Conservation (phyloP, 164 flowering plant species). For the Liquidambar formosana region DNA sequence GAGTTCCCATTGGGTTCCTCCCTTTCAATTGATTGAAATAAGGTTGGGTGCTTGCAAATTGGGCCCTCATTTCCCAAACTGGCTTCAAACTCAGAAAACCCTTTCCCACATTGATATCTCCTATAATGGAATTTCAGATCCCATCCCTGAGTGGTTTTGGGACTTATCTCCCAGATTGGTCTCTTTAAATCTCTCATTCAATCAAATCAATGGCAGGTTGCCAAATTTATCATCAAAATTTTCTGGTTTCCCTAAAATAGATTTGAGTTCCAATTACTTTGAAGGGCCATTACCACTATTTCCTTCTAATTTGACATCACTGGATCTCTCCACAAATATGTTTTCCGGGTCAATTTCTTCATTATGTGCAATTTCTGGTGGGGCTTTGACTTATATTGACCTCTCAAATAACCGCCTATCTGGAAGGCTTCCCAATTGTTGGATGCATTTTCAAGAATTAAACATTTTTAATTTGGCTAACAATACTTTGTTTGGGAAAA, state of each 20-base stretch:
- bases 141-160: slow-evolving; percentile 30
- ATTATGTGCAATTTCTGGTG: neutral
- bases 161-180: neutral
- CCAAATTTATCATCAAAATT: slow-evolving; percentile 9
- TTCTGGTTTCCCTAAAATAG: neutral
- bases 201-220: slow-evolving; percentile 13
- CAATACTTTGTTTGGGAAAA: slow-evolving; percentile 19
- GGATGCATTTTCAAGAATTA: neutral
- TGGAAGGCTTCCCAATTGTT: slow-evolving; percentile 19
- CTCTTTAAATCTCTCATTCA: slow-evolving; percentile 19
- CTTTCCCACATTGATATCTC: slow-evolving; percentile 7
- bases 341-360: slow-evolving; percentile 11
- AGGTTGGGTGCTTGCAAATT: slow-evolving; percentile 10
- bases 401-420: slow-evolving; percentile 22
- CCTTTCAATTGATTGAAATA: slow-evolving; percentile 19
- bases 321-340: slow-evolving; percentile 23
- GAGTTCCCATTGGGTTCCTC: slow-evolving; percentile 22
- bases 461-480: slow-evolving; percentile 6
- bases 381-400: slow-evolving; percentile 7
- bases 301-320: neutral
- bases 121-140: slow-evolving; percentile 13
- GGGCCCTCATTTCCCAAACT: slow-evolving; percentile 21
- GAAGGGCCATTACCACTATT: slow-evolving; percentile 23
- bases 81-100: slow-evolving; percentile 29
- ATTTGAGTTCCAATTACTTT: slow-evolving; percentile 20